Evolutionary conservation across 441 rosid species (phyloP), one percentile per base, ranked within the genome.

Genomic region (Caryocar brasiliense): DNA sequence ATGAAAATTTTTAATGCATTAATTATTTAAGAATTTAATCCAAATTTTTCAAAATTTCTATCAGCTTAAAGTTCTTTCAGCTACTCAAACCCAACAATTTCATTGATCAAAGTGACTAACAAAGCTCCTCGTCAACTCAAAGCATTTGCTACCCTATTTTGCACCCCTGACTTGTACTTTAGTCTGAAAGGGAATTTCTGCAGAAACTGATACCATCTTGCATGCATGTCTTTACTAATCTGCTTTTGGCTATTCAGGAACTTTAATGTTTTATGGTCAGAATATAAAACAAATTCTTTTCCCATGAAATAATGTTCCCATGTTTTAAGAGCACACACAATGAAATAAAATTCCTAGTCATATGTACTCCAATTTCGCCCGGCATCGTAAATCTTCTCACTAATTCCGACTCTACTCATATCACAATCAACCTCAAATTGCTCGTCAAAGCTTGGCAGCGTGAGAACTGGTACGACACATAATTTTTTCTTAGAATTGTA

Each of bases 211-310:
- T 4, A 3, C 64, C 58, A 34, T 3, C 50, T 14, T 2, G 33
- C 53, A 20, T 36, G 53, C 47, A 14, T 28, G 4, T 27, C 37
- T 2, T 15, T 44, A 7, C 19, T 41, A 4, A 60, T 51, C 14
- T 7, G 13, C 22, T 11, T 36, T n/a, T 51, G 53, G 11, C 19
- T 43, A 19, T 30, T 36, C 22, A 43, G 22, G 11, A 34, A 43
- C 40, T 44, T 60, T 32, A 37, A 28, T 2, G 34, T 45, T 9
- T 36, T 25, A 10, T 36, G 40, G 21, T 36, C 34, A 1, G 25
- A 60, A 15, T 60, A 36, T 5, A 51, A 44, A 51, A 35, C 26
- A 24, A 60, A 56, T 24, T 46, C 54, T 7, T 35, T 35, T 1
- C 14, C 54, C 0, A 47, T 8, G 25, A 38, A 25, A 23, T 37